Evolutionary conservation across 441 rosid species (phyloP), one percentile per base, ranked within the genome.

Genomic region (Gossypium gossypioides): DNA sequence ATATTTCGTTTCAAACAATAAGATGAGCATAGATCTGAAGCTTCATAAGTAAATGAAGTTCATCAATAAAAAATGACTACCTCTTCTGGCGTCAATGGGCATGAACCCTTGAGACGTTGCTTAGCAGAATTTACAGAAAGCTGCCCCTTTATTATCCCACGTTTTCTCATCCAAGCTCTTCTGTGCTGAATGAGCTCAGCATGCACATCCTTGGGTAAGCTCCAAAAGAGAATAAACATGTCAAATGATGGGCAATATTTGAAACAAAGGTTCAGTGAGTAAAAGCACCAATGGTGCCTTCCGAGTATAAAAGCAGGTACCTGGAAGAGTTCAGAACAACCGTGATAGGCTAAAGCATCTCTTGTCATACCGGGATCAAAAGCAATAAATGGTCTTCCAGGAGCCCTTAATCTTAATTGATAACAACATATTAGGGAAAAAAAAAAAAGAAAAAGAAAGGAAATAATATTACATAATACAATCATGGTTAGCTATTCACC

Each of bases 301-400:
- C 60, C 24, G 76, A 52, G 75, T 78, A 57, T 95, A 68, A 73
- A 37, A 79, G 74, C 40, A 77, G 76, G 83, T 89, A 95, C 99
- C 98, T 95, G 99, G 92, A 95, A 95, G 58, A 95, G 90, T 83
- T 95, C 99, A 60, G 98, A 92, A 81, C 97, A 95, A 69, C 99
- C 97, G 78, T 92, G 81, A 79, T 87, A 92, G n/a, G 99, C 99
- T 73, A 95, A 86, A 60, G 66, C 44, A 16, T 60, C 99, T 82
- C 97, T 86, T 16, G 95, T 91, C 99, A 95, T 85, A 59, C 95
- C 99, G 60, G 97, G 96, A 85, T 95, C 96, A 81, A 77, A 95
- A 25, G 95, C 99, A 81, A 95, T 88, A 78, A 86, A 92, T 42
- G 96, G 98, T 25, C 88, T 77, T 37, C 97, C 97, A 77, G 89